Conservation (phyloP, 1,284 basidiomycete species). For the Ceratobasidium sp. region DNA sequence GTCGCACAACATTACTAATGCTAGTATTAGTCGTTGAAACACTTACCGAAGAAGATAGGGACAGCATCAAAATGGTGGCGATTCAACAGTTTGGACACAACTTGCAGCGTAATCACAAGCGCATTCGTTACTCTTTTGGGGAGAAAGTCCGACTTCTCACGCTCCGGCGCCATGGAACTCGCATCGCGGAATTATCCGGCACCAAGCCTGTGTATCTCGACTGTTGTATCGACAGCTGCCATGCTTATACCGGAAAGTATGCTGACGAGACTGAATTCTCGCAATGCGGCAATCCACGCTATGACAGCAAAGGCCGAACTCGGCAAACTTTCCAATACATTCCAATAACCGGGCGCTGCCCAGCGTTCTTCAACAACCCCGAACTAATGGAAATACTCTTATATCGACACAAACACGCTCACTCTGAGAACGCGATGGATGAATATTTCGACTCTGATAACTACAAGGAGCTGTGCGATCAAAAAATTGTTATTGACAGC, state of each 20-base stretch:
- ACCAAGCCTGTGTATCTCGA: conserved; percentile 24
- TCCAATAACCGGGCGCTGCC: conserved; percentile 43
- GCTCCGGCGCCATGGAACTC: conserved; percentile 14
- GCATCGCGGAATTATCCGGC: conserved; percentile 41
- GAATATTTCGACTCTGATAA: conserved; percentile 50
- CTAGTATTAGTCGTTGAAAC: conserved; percentile 10
- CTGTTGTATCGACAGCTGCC: conserved; percentile 49
- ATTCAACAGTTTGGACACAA: conserved; percentile 40
- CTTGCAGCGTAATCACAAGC: conserved; percentile 20
- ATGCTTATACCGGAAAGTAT: conserved; percentile 44
- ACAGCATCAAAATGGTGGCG: conserved; percentile 39
- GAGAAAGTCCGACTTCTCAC: conserved; percentile 2
- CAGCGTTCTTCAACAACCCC: conserved; percentile 43
- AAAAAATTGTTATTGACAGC: conserved; percentile 32
- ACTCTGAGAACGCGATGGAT: conserved; percentile 41
- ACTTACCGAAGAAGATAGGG: conserved; percentile 24
- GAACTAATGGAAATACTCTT: conserved; percentile 49
- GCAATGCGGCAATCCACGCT: conserved; percentile 43
- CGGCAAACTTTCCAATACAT: conserved; percentile 47
- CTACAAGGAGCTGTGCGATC: conserved; percentile 35
- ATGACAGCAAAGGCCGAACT: conserved; percentile 31
- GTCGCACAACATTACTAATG: too few relatives aligned
- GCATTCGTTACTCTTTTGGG: conserved; percentile 32
- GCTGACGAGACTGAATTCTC: conserved; percentile 37
- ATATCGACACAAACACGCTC: conserved; percentile 51